Evolutionary conservation across 1,139 yeast species (phyloP), one percentile per base, ranked within the genome.

Genomic region (Sugiyamaella pinicola): DNA sequence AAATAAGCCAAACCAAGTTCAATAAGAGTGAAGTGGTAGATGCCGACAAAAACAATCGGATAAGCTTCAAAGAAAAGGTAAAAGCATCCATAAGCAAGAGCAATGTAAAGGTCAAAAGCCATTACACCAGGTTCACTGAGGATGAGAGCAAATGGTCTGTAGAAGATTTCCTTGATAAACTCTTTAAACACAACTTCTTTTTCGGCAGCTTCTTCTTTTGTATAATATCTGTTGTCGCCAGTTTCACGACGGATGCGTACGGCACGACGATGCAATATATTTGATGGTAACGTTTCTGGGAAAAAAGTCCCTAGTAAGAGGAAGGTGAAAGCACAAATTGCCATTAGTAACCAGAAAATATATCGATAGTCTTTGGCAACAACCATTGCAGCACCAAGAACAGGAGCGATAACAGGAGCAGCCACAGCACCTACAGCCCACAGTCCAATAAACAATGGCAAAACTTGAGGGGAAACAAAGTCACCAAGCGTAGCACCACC

Each of bases 401-500:
- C 66, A 2, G 91, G 90, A 1, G 88, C 91, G 28, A 83, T 43
- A 21, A 78, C 78, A 0, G 88, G 88, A 41, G 89, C 90, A 55
- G 69, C 74, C 59, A 74, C 82, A 61, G 78, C 81, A 68, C 70
- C 81, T 54, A 61, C 76, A 66, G 78, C 81, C 84, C 75, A 81
- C 63, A 74, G 41, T 61, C 71, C 82, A 19, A 83, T 56, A 31
- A 57, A 53, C 33, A 64, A 33, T 2, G 58, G 54, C 18, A 59
- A 33, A 8, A 57, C 41, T n/a, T 52, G 54, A 1, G 61, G 64
- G 37, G 57, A 24, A 21, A 62, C 54, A 24, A 68, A 56, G 69
- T 90, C 97, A 55, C 85, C 78, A 56, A 89, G 79, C 2, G 95
- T 82, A 55, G 96, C 97, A 55, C 91, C 95, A 10, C 93, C 96